A percentile compares a stretch with the other conserved stretches of the same genome.
phyloP scores from a whole-genome alignment of 2,329 filamentous ascomycete genomes.

The Curvularia sp. region DNA sequence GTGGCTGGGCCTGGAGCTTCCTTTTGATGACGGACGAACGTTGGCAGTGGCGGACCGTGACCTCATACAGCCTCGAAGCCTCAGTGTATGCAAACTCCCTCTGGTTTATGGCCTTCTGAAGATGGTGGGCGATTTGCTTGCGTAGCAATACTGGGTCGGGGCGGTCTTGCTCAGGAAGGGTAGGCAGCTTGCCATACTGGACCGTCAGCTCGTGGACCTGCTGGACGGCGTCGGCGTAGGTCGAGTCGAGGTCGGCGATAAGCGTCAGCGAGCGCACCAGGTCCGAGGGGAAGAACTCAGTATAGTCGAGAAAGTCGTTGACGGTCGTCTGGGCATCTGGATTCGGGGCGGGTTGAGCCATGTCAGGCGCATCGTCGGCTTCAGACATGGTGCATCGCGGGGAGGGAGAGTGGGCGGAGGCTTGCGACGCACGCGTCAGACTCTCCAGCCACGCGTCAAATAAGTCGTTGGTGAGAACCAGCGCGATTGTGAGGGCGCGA shows the following conservation, averaged over 20 bases:
- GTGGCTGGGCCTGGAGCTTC: slow-evolving; percentile 67
- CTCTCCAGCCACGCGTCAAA: slow-evolving; percentile 50
- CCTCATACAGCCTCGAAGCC: slow-evolving; percentile 63
- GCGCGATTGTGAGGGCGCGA: slow-evolving; percentile 33
- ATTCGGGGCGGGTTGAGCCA: slow-evolving; percentile 57
- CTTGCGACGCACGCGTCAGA: slow-evolving; percentile 48
- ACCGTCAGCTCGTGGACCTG: slow-evolving; percentile 58
- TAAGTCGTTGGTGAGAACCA: slow-evolving; percentile 36
- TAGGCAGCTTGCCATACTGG: slow-evolving; percentile 59
- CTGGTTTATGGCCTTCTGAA: slow-evolving; percentile 62
- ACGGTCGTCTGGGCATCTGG: slow-evolving; percentile 71
- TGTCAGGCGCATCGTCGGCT: slow-evolving; percentile 41
- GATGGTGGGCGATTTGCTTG: slow-evolving; percentile 62
- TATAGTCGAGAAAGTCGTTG: slow-evolving; percentile 73
- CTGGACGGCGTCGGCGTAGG: slow-evolving; percentile 53
- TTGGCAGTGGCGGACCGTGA: slow-evolving; percentile 63
- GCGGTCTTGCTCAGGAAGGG: slow-evolving; percentile 55
- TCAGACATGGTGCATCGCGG: slow-evolving; percentile 50
- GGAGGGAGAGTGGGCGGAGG: slow-evolving; percentile 36
- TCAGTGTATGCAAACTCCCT: slow-evolving; percentile 64
- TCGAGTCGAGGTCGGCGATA: slow-evolving; percentile 60
- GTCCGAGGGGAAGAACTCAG: slow-evolving; percentile 71
- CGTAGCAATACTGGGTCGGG: slow-evolving; percentile 62
- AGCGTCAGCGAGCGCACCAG: slow-evolving; percentile 68
- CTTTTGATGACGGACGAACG: slow-evolving; percentile 65